Conservation (phyloP, 345 rosid species). For the Aethionema arabicum region DNA sequence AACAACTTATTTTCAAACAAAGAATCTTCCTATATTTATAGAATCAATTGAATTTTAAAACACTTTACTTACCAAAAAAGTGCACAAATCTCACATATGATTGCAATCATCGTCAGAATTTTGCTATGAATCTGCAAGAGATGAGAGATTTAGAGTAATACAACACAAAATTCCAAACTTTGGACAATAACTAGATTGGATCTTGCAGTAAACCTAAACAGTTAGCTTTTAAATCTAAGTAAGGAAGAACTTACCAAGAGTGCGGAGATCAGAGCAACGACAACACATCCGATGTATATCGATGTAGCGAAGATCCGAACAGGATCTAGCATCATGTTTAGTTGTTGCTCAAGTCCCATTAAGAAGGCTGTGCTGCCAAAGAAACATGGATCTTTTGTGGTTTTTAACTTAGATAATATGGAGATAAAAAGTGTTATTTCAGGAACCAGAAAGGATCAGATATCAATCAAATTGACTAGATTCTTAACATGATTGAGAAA, state of each 20-base stretch:
- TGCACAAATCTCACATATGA: conserved; percentile 83
- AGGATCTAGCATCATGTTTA: conserved; percentile 88
- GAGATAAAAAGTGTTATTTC: conserved; percentile 1
- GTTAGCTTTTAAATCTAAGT: not conserved
- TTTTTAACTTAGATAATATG: not conserved
- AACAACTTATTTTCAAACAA: conserved; percentile 34
- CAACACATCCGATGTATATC: conserved; percentile 68
- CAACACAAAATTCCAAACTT: not conserved
- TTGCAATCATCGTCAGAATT: conserved; percentile 69
- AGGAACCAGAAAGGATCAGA: no score
- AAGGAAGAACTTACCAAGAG: conserved; percentile 58
- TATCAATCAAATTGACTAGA: not conserved
- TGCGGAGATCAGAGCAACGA: conserved; percentile 77
- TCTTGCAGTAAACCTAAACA: conserved; percentile 1
- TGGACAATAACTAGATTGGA: not conserved
- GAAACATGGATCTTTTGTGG: conserved; percentile 31
- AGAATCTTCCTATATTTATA: not conserved
- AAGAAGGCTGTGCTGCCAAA: conserved; percentile 97
- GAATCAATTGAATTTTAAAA: not conserved
- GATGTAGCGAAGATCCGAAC: conserved; percentile 71
- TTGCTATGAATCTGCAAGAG: conserved; percentile 76
- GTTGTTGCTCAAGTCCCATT: conserved; percentile 70
- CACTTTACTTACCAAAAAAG: conserved; percentile 66
- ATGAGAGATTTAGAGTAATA: not conserved
- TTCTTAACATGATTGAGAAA: not conserved